phyloP scores from a whole-genome alignment of 2,329 filamentous ascomycete genomes.

The Aspergillus tanneri region DNA sequence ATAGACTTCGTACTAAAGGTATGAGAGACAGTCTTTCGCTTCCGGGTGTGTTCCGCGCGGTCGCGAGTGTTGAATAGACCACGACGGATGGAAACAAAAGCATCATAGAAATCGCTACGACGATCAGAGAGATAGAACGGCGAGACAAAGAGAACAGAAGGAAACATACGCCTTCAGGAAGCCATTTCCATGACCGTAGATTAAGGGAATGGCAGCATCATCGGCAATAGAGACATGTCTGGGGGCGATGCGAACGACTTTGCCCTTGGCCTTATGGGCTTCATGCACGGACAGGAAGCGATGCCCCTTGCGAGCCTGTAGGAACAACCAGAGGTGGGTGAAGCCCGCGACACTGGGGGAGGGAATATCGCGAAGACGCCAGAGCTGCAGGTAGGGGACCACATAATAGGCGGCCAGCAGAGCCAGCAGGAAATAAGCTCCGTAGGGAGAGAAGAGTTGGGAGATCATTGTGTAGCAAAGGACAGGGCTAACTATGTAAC shows the following conservation, averaged over 20 bases:
- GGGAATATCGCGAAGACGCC: conserved; percentile 53
- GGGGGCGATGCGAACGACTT: conserved; percentile 79
- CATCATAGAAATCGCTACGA: conserved; percentile 80
- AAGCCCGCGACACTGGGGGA: conserved; percentile 60
- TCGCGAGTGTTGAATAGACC: conserved; percentile 89
- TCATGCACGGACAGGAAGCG: conserved; percentile 66
- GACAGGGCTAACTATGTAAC: background rate
- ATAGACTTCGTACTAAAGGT: conserved; percentile 82
- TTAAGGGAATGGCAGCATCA: conserved; percentile 68
- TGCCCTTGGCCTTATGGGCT: conserved; percentile 72
- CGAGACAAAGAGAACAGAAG: background rate
- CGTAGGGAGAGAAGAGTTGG: conserved; percentile 27
- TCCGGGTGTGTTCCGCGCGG: conserved; percentile 77
- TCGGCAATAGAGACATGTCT: conserved; percentile 82
- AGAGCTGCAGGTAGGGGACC: conserved; percentile 58
- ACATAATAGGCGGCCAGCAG: conserved; percentile 56
- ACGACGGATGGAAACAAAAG: conserved; percentile 81
- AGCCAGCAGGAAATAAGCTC: conserved; percentile 47
- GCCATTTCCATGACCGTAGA: conserved; percentile 79
- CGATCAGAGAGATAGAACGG: no score
- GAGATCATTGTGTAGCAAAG: conserved; percentile 25
- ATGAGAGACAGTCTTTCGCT: conserved; percentile 84
- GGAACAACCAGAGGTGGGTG: conserved; percentile 77
- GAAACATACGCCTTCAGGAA: conserved; percentile 66
- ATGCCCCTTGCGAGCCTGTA: conserved; percentile 62